Evolutionary conservation across 495 filamentous ascomycete species (phyloP), one percentile per base, ranked within the genome.

Genomic region (Penicillium coprophilum): DNA sequence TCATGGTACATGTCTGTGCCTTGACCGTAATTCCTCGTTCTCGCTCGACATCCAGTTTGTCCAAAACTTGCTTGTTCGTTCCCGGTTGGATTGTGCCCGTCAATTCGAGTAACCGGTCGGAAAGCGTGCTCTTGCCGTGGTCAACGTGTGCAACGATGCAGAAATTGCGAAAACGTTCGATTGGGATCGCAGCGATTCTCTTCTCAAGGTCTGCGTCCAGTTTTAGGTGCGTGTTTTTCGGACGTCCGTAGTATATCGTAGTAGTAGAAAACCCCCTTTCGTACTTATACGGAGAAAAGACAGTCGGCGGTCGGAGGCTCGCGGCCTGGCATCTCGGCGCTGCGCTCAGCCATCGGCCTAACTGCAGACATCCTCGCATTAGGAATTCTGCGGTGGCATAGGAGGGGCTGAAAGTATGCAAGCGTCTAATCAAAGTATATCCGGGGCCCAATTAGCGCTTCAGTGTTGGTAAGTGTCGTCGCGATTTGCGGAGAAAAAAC

Each of bases 141-240:
- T 98, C 94, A 72, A 98, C 96, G 71, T 98, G 94, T 6, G 94
- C 94, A 51, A 98, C 94, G 65, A 98, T 97, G 68, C 94, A 98
- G 68, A 98, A 82, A 69, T 98, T 98, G 36, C 94, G 87, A 70
- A 90, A 98, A 17, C 92, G 87, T 28, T 91, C 88, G 58, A 97
- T 83, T 5, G 94, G 94, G 57, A 98, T 96, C 1, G 81, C 86
- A 10, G 88, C 79, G 50, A 98, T 97, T 61, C 94, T 82, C 39
- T 75, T 74, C 70, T 97, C 94, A 17, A 96, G 80, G 30, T 87
- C 85, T 5, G 77, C 67, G 10, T 77, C 58, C 3, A 61, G 63
- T 46, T 60, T 66, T 1, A 53, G 60, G 1, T 58, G 24, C 4
- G 53, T 27, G 6, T 49, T 55, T 28, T 71, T 75, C 28, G 75